Conservation (phyloP, 23 red algal genomes). For the Gracilaria domingensis region DNA sequence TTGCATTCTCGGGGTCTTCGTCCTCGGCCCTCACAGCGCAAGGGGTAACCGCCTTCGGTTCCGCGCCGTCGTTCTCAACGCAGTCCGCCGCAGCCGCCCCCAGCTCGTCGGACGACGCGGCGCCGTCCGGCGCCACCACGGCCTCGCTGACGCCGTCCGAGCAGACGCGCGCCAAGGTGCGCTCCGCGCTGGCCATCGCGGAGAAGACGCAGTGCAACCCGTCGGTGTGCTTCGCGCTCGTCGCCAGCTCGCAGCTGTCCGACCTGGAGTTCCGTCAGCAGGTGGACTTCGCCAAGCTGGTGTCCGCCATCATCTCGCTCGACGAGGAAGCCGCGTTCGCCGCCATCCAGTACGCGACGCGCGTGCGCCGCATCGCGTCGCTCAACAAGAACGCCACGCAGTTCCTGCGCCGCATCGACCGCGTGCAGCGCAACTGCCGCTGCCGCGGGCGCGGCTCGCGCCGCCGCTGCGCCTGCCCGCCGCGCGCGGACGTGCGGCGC, state of each 20-base stretch:
- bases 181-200: neutral
- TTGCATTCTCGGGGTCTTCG: too few relatives aligned
- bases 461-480: neutral
- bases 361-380: neutral
- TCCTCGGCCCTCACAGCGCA: too few relatives aligned
- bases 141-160: neutral
- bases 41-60: too few relatives aligned
- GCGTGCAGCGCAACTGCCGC: neutral
- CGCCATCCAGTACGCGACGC: neutral
- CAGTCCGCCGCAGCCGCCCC: too few relatives aligned
- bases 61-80: too few relatives aligned
- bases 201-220: neutral
- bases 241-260: neutral
- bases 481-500: neutral
- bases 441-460: neutral
- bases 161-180: slow-evolving; percentile 1
- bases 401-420: neutral
- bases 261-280: neutral
- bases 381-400: neutral
- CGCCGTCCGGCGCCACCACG: neutral
- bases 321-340: neutral
- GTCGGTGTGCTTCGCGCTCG: slow-evolving; percentile 17
- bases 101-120: too few relatives aligned
- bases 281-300: neutral
- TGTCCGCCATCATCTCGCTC: slow-evolving; percentile 14